Evolutionary conservation across 176 grass and related monocot genomes (phyloP).

Genomic region (Saccharum spontaneum): DNA sequence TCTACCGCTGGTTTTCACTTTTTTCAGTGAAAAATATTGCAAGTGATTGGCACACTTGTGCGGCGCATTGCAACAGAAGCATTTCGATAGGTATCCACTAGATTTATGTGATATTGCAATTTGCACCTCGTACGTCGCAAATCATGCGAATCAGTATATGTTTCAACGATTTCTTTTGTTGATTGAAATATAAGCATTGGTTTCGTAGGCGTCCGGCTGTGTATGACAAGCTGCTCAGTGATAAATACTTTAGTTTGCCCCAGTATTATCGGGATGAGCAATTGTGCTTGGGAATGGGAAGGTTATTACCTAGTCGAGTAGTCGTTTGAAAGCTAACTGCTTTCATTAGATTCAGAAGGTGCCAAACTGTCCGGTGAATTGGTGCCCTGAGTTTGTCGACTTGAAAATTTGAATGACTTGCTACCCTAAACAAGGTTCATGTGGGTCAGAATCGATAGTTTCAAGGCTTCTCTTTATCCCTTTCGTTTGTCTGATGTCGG

Average conservation of each 20-base stretch:
- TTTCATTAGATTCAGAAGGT: background rate
- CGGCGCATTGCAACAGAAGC: background rate
- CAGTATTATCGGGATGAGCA: background rate
- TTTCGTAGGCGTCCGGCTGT: background rate
- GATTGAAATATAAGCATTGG: background rate
- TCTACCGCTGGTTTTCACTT: background rate
- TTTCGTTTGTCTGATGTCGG: background rate
- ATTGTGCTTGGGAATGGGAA: background rate
- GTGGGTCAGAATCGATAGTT: background rate
- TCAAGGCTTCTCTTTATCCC: background rate
- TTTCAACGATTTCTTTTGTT: background rate
- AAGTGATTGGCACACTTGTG: background rate
- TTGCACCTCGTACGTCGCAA: background rate
- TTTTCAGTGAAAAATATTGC: background rate
- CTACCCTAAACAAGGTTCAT: background rate
- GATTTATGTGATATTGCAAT: background rate
- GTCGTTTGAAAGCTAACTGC: background rate
- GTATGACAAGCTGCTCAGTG: background rate
- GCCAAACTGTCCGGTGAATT: background rate
- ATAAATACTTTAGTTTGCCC: background rate
- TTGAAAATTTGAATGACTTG: background rate
- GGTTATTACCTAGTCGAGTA: background rate
- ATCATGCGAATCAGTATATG: background rate
- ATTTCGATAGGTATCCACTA: too few species aligned
- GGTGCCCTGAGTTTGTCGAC: background rate